Base-by-base conservation (phyloP, 1,284 basidiomycete genomes). In the Sanghuangporus sanghuang region DNA sequence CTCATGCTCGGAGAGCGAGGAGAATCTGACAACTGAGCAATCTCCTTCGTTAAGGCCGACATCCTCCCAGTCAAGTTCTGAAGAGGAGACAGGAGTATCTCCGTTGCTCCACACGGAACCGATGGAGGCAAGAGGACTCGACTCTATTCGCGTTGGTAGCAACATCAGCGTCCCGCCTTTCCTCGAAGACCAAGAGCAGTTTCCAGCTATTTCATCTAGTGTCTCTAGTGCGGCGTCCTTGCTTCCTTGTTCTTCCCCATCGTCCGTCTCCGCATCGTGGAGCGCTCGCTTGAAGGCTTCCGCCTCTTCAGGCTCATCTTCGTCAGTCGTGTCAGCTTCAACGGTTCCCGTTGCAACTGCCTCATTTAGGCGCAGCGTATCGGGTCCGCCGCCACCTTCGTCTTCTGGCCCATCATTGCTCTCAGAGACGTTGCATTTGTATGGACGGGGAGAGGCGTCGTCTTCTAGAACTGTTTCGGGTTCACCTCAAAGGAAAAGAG, bases 81-180 rank as follows among this genome's bases (percentile, higher is more conserved):
- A 77, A 65, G 69, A 71, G 39, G 81, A 79, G 67, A 71, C 80
- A 1, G 78, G 78, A 44, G 71, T 81, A 1, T 66, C 76, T 1
- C 73, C 75, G 2, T 66, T 63, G 7, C 68, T 73, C 68, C 39
- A 71, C 54, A 68, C 72, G 0, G 79, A 84, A 66, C 75, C 80
- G 0, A 75, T 73, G 70, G 78, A 81, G 68, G 79, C 79, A 0
- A 77, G 75, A 2, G 46, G 56, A n/a, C 66, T 67, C 53, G 73
- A 69, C 39, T 66, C 70, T 18, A 74, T 69, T 35, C 74, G 73
- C 0, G 66, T 71, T 6, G 59, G 52, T 57, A n/a, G 7, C 16
- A 46, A 7, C 44, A 6, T 6, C 16, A 49, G 57, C n/a, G 40
- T 66, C 63, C 39, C 67, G 5, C 57, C 57, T 12, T 44, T 18